Evolutionary conservation across 108 stramenopile genomes (phyloP).

Genomic region (Discostella pseudostelligera): DNA sequence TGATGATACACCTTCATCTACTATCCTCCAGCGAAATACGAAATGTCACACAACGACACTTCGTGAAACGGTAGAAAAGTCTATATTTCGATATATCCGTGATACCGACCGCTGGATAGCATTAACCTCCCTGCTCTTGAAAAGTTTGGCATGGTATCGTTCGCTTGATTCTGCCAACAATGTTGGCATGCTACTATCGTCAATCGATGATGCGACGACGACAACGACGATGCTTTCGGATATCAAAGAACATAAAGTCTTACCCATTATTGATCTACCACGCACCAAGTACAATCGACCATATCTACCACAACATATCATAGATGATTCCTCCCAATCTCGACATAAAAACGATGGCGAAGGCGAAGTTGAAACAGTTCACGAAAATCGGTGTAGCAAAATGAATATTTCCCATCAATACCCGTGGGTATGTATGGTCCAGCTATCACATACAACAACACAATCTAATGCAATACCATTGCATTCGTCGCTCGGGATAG

Average conservation of each 20-base stretch:
- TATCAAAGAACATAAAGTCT: neutral
- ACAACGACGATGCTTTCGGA: neutral
- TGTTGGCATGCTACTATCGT: too few relatives aligned
- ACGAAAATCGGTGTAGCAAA: slow-evolving; percentile 34
- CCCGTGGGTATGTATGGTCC: slow-evolving; percentile 69
- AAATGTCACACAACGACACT: neutral
- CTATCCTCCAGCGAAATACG: neutral
- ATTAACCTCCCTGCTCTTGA: slow-evolving; percentile 61
- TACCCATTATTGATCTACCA: slow-evolving; percentile 57
- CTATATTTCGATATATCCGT: slow-evolving; percentile 45
- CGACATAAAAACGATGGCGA: neutral
- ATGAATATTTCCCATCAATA: slow-evolving; percentile 80
- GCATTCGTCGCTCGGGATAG: slow-evolving; percentile 49
- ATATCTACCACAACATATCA: slow-evolving; percentile 49
- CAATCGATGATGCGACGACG: too few relatives aligned
- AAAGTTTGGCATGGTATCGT: slow-evolving; percentile 62
- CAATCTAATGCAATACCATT: neutral
- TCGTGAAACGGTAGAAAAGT: slow-evolving; percentile 5
- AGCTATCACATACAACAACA: slow-evolving; percentile 7
- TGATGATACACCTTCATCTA: neutral
- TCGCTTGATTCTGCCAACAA: neutral
- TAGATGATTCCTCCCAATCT: neutral
- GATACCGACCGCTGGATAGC: slow-evolving; percentile 59
- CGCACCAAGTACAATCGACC: slow-evolving; percentile 69
- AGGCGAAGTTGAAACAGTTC: neutral